These are phyloP conservation scores for Schrenkiella parvula DNA, from an alignment of 345 rosid species.

Conservation along the genomic window DNA sequence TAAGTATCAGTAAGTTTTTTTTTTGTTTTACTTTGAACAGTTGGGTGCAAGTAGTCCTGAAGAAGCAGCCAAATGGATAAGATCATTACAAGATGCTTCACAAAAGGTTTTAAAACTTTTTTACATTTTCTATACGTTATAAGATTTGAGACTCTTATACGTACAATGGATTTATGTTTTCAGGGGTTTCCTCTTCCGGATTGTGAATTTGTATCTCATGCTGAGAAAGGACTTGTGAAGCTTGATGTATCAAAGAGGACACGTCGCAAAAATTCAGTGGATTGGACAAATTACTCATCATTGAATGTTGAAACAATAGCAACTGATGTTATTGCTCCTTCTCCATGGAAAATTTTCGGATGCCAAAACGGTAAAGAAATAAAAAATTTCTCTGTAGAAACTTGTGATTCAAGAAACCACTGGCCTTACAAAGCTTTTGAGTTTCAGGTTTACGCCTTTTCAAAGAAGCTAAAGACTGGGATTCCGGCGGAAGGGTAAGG, in stretches of 20 bases:
- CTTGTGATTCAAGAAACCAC: not conserved
- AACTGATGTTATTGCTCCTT: constrained; percentile 83
- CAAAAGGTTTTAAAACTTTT: constrained; percentile 41
- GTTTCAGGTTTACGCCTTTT: constrained; percentile 79
- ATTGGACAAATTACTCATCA: constrained; percentile 46
- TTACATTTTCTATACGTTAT: not conserved
- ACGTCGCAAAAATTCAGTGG: constrained; percentile 43
- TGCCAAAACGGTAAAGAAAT: constrained; percentile 73
- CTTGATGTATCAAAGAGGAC: constrained; percentile 41
- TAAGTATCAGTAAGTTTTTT: not conserved
- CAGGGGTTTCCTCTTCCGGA: constrained; percentile 51
- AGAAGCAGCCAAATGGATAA: constrained; percentile 91
- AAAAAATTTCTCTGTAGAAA: not conserved
- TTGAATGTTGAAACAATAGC: constrained; percentile 48
- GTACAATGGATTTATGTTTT: constrained; percentile 10
- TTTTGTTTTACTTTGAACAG: constrained; percentile 32
- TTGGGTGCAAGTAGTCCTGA: constrained; percentile 94
- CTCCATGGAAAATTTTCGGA: constrained; percentile 94
- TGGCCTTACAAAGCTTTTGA: constrained; percentile 2
- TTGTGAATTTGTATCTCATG: constrained; percentile 46
- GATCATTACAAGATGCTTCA: constrained; percentile 61
- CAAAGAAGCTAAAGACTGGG: constrained; percentile 84
- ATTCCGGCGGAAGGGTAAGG: constrained; percentile 53
- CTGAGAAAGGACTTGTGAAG: constrained; percentile 47
- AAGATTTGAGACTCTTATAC: not conserved